Base-by-base conservation (phyloP, 2,329 filamentous ascomycete genomes). In the Clonostachys chloroleuca region DNA sequence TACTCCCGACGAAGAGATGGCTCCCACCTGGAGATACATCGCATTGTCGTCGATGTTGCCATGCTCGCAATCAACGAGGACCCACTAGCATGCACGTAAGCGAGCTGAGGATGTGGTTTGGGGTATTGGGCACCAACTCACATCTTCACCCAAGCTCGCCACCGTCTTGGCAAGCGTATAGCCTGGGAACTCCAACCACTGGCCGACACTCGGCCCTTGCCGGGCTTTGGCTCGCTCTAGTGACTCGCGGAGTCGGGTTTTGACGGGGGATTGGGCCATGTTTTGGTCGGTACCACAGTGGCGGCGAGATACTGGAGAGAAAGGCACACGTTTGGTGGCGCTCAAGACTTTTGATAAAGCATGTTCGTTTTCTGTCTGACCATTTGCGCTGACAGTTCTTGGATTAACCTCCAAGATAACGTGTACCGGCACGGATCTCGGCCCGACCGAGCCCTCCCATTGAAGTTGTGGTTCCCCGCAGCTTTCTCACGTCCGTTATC, bases 1-100 rank as follows among this genome's bases (percentile, higher is more conserved):
- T 5, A 53, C 57, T 7, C 66, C 67, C 10, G 65, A 58, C 3
- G 66, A 61, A 34, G 68, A 59, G 37, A 72, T 68, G 9, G 68
- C 73, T n/a, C 66, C 65, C 8, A 73, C 68, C 6, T 67, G 65
- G 52, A 73, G 71, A 56, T 74, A 62, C 70, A 71, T 72, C 9
- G 62, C 57, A 40, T 62, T 59, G 51, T 72, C 69, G 34, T 64
- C 64, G 47, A 72, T 66, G 49, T 64, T 68, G 13, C 70, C 70
- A 52, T 73, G 70, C 48, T 69, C 71, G 40, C 66, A 67, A 49
- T 70, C 72, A 46, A 73, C 74, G 56, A 83, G 69, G 5, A 86
- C 74, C 70, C 80, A 83, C 46, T 52, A 39, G 24, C 24, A 30
- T 30, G 8, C 24, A 9, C 24, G 24, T 30, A 3, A 30, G 24